Evolutionary conservation across 2,329 filamentous ascomycete species (phyloP), one percentile per base, ranked within the genome.

Genomic region (Purpureocillium takamizusanense): DNA sequence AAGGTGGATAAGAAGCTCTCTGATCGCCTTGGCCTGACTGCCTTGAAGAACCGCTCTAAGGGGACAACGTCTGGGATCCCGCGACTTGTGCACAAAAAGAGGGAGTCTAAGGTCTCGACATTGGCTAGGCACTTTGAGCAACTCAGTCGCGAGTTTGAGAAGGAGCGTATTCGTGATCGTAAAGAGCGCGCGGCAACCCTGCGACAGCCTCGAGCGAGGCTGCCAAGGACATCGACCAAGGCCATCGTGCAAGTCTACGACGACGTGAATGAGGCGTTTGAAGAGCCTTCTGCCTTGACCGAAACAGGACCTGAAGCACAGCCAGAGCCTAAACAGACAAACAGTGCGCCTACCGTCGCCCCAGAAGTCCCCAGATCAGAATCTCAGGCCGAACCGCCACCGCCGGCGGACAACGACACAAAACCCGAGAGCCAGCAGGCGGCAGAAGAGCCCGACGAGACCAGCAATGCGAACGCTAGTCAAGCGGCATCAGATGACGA

Each of bases 91-190:
- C 79, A 83, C 36, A 85, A 81, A 54, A 80, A 74, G 49, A 81
- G 79, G 47, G 74, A 81, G 37, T 78, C 85, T 4, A 86, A 84
- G 51, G 92, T 98, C 3, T 94, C 88, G 8, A 88, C 82, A n/a
- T 70, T 98, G 36, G 87, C 92, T 14, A 86, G 86, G 50, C 92
- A 97, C 57, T 97, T 98, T 55, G 94, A 98, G 60, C 89, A 97
- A 58, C 71, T 98, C 40, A 95, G 88, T 50, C 82, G 89, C 17
- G 94, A 98, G 54, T 98, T 98, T 49, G 88, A 95, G 55, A 94
- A 90, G 51, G 90, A 98, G 61, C 78, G 92, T 33, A 76, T 94
- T 48, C 82, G 85, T 35, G 90, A 97, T 57, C 78, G 86, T 47
- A 83, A 82, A 51, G 83, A 88, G 56, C 72, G 86, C 42, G 85